Evolutionary conservation across 2,329 filamentous ascomycete species (phyloP).

Genomic region (Fusarium albosuccineum): DNA sequence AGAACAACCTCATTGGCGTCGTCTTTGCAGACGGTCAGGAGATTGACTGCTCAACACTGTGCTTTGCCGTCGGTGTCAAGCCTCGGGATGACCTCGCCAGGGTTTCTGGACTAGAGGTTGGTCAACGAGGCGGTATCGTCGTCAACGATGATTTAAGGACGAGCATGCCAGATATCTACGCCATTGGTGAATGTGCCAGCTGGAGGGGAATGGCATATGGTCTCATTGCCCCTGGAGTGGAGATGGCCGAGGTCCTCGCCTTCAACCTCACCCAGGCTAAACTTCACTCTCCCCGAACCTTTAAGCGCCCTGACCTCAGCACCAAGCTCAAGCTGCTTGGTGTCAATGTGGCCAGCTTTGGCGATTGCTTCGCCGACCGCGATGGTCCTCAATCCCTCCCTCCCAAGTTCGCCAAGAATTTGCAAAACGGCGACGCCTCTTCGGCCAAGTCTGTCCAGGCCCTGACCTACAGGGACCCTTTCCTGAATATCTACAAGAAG

Average conservation of each 20-base stretch:
- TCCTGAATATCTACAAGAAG: slow-evolving; percentile 91
- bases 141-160: slow-evolving; percentile 77
- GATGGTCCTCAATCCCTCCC: slow-evolving; percentile 85
- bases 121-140: slow-evolving; percentile 80
- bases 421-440: slow-evolving; percentile 37
- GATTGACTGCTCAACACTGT: slow-evolving; percentile 83
- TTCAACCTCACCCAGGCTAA: slow-evolving; percentile 92
- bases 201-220: slow-evolving; percentile 91
- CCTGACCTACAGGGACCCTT: slow-evolving; percentile 89
- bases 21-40: slow-evolving; percentile 84
- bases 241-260: slow-evolving; percentile 92
- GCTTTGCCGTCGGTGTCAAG: slow-evolving; percentile 90
- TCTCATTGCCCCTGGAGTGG: slow-evolving; percentile 88
- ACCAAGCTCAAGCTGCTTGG: slow-evolving; percentile 92
- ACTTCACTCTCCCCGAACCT: slow-evolving; percentile 75
- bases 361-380: slow-evolving; percentile 91
- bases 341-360: slow-evolving; percentile 92
- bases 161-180: slow-evolving; percentile 80
- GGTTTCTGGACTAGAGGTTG: slow-evolving; percentile 77
- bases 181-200: slow-evolving; percentile 91
- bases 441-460: slow-evolving; percentile 77
- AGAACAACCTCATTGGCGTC: slow-evolving; percentile 78
- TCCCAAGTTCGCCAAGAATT: slow-evolving; percentile 60
- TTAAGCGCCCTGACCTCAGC: slow-evolving; percentile 88
- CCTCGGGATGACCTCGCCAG: slow-evolving; percentile 83